Evolutionary conservation across 1,284 basidiomycete species (phyloP), one percentile per base, ranked within the genome.

Genomic region (Malassezia japonica): DNA sequence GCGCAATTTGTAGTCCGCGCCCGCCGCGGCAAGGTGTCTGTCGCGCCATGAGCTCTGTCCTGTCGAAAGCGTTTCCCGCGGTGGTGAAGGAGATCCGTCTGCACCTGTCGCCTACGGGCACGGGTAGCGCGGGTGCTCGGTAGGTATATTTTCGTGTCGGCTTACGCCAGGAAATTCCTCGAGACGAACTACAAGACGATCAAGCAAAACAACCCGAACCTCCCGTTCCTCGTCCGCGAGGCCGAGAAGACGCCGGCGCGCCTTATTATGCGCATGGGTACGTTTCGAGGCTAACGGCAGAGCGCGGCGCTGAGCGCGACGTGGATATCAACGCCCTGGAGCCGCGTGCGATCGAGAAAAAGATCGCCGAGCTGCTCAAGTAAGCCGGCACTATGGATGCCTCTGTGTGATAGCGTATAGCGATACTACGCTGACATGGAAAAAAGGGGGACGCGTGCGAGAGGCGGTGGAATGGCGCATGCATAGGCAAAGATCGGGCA

Each of bases 181-280:
- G 51, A 64, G 37, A 36, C 56, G 48, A 61, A 70, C 57, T 72
- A 71, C 59, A 55, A 58, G 46, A 42, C 59, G 27, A 59, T 72
- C 60, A 72, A 72, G 65, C 44, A 61, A 50, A 58, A 61, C 38
- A 72, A 72, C 54, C 70, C 70, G 6, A 56, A 64, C 13, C 54
- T 71, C 16, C 69, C 70, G 12, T 64, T 72, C 59, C 62, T 72
- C 20, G 57, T 72, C 15, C 62, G 70, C 25, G 70, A 72, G 45
- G 67, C 70, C 16, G 52, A 55, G 32, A 62, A 62, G 16, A 65
- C 63, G 10, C 68, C 68, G 4, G 70, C 70, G 4, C 61, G 67
- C 13, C 51, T 65, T 34, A 71, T 70, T 56, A 61, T 70, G 12
- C 57, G 70, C 34, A 66, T 72, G 40, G 70, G 70, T 72, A 59